These are phyloP conservation scores for Dactylellina cionopaga DNA, from an alignment of 2,329 filamentous ascomycete species.

Conservation along the genomic window DNA sequence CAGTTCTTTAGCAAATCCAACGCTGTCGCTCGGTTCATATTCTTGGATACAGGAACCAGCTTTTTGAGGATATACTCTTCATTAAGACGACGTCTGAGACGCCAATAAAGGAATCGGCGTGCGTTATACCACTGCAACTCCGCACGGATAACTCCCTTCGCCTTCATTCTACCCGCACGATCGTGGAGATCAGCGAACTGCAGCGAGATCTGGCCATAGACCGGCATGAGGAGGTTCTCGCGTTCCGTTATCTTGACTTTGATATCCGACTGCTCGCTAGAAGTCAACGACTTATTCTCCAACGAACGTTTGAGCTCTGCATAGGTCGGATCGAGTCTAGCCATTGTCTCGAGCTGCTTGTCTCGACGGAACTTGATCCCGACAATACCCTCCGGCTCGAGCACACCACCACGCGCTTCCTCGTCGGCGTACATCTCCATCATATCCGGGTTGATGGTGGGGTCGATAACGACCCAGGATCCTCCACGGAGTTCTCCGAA, in stretches of 20 bases:
- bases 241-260: conserved; percentile 85
- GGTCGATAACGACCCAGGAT: conserved; percentile 98
- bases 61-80: conserved; percentile 97
- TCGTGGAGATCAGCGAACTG: conserved; percentile 98
- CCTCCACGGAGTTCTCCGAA: conserved; percentile 97
- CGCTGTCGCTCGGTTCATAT: conserved; percentile 71
- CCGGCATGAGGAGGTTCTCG: conserved; percentile 87
- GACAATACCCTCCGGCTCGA: conserved; percentile 97
- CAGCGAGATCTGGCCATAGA: conserved; percentile 93
- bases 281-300: conserved; percentile 72
- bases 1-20: conserved; percentile 82
- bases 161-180: conserved; percentile 95
- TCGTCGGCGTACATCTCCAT: conserved; percentile 99
- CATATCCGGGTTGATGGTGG: conserved; percentile 92
- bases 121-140: conserved; percentile 86
- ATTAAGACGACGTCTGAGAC: conserved; percentile 92
- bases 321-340: conserved; percentile 86
- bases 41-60: conserved; percentile 68
- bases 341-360: conserved; percentile 97
- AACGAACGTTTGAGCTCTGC: conserved; percentile 83
- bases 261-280: conserved; percentile 79
- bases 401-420: conserved; percentile 92
- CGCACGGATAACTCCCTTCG: conserved; percentile 91
- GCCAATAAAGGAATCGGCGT: conserved; percentile 99
- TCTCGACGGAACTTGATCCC: conserved; percentile 99